Evolutionary conservation across 2,329 filamentous ascomycete species (phyloP).

Genomic region (Pyrenophora graminea): DNA sequence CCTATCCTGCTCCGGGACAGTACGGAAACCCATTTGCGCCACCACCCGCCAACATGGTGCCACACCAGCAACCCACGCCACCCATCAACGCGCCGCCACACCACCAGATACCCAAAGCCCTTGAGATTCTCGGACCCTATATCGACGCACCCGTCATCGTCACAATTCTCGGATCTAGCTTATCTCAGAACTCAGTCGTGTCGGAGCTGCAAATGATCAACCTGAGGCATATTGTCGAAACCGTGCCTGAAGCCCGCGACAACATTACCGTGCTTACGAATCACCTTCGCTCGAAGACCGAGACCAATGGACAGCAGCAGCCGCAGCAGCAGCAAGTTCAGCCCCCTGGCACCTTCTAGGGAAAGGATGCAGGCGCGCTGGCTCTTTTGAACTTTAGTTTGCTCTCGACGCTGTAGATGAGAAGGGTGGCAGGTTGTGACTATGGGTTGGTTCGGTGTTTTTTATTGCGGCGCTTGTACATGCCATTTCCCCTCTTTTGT

Average conservation of each 20-base stretch:
- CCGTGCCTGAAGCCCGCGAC: constrained; percentile 66
- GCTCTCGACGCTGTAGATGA: not conserved
- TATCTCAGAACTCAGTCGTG: constrained; percentile 41
- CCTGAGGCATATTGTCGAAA: constrained; percentile 69
- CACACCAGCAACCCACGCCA: constrained; percentile 14
- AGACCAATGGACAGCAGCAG: constrained; percentile 9
- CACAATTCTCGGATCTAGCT: constrained; percentile 39
- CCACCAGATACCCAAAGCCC: constrained; percentile 44
- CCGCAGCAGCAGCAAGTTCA: constrained; percentile 10
- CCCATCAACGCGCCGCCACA: constrained; percentile 22
- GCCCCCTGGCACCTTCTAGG: constrained; percentile 4
- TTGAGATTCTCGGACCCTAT: constrained; percentile 50
- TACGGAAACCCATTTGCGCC: constrained; percentile 28
- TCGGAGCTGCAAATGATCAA: constrained; percentile 69
- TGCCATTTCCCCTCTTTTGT: not conserved
- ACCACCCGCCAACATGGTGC: constrained; percentile 15
- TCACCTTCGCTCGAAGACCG: constrained; percentile 23
- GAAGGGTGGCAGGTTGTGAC: not conserved
- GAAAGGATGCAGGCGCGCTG: not conserved
- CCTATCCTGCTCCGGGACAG: constrained; percentile 28
- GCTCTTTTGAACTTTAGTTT: not conserved
- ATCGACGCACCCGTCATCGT: constrained; percentile 50
- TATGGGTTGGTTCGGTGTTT: constrained; percentile 1
- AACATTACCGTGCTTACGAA: constrained; percentile 51
- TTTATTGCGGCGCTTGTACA: not conserved